phyloP scores from a whole-genome alignment of 2,329 filamentous ascomycete species.

The Aphanoascus verrucosus region DNA sequence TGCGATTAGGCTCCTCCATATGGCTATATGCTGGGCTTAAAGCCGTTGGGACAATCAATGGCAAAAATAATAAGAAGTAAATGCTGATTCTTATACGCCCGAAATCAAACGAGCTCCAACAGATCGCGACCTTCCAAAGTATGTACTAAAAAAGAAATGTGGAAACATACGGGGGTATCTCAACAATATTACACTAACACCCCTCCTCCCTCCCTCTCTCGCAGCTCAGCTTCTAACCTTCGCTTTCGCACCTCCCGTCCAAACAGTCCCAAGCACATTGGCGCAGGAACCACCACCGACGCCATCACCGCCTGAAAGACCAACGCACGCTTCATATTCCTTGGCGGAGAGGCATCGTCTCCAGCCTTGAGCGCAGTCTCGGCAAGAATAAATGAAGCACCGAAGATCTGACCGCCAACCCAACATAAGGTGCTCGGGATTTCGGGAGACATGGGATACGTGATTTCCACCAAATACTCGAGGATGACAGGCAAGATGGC shows the following conservation, averaged over 20 bases:
- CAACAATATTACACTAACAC: not conserved
- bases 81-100: too few species aligned
- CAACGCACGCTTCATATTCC: slow-evolving; percentile 63
- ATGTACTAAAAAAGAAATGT: too few species aligned
- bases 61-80: too few species aligned
- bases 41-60: too few species aligned
- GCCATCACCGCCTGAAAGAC: slow-evolving; percentile 69
- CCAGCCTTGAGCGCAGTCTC: slow-evolving; percentile 59
- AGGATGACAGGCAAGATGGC: slow-evolving; percentile 70
- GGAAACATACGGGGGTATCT: too few species aligned
- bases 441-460: slow-evolving; percentile 76
- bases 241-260: slow-evolving; percentile 41
- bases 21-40: too few species aligned
- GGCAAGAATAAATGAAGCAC: slow-evolving; percentile 72
- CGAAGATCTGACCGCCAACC: slow-evolving; percentile 75
- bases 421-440: slow-evolving; percentile 75
- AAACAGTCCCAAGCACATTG: slow-evolving; percentile 59
- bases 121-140: too few species aligned
- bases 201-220: not conserved
- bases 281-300: slow-evolving; percentile 53
- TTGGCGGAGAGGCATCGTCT: slow-evolving; percentile 46
- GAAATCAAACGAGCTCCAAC: too few species aligned
- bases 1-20: too few species aligned
- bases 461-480: slow-evolving; percentile 78
- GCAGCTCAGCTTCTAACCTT: slow-evolving; percentile 32